phyloP scores from a whole-genome alignment of 1,139 yeast species.

The Magnusiomyces tetraspermus region DNA sequence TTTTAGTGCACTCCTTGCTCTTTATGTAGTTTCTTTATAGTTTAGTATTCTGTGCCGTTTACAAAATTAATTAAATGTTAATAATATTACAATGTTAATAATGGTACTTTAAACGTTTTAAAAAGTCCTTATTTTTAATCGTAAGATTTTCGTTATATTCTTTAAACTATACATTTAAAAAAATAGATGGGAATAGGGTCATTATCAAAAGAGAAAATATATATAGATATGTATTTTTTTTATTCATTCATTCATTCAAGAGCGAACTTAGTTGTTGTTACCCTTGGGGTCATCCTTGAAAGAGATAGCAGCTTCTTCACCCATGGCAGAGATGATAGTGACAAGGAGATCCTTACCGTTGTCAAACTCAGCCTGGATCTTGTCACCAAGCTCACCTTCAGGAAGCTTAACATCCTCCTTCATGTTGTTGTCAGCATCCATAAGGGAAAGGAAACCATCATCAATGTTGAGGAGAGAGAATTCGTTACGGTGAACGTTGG shows the following conservation, averaged over 20 bases:
- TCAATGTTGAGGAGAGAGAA: constrained; percentile 96
- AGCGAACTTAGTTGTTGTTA: constrained; percentile 4
- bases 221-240: too few relatives aligned
- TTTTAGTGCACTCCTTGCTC: constrained; percentile 22
- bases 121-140: too few relatives aligned
- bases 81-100: neutral
- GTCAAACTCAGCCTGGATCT: constrained; percentile 84
- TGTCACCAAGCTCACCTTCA: constrained; percentile 95
- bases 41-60: neutral
- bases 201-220: too few relatives aligned
- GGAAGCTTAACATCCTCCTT: constrained; percentile 98
- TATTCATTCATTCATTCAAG: too few relatives aligned
- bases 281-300: constrained; percentile 94
- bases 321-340: constrained; percentile 82
- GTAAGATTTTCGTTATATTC: neutral
- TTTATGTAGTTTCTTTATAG: constrained; percentile 29
- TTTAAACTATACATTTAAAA: too few relatives aligned
- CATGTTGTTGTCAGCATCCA: constrained; percentile 84
- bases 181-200: neutral
- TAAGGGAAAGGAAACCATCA: constrained; percentile 94
- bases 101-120: neutral
- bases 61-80: neutral
- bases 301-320: constrained; percentile 97
- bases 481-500: constrained; percentile 92
- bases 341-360: constrained; percentile 82